Evolutionary conservation across 2,329 filamentous ascomycete species (phyloP).

Genomic region (Colletotrichum sp.): DNA sequence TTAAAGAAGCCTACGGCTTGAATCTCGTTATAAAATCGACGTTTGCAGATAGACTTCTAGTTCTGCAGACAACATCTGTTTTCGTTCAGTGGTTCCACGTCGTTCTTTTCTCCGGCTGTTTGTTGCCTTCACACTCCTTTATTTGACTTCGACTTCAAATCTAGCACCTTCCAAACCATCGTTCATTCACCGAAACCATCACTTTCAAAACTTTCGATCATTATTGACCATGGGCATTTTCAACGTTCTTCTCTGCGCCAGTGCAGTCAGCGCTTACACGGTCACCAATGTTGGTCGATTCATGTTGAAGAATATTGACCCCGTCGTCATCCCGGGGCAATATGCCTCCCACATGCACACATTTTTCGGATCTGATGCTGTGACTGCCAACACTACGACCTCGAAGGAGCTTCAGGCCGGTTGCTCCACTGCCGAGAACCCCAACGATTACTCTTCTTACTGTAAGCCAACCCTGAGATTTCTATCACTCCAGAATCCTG

Average conservation of each 20-base stretch:
- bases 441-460: slow-evolving; percentile 51
- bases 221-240: neutral
- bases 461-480: no score
- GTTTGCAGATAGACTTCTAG: neutral
- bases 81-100: neutral
- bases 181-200: neutral
- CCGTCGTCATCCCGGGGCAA: slow-evolving; percentile 32
- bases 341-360: slow-evolving; percentile 37
- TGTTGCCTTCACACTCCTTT: neutral
- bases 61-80: neutral
- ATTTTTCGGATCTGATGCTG: slow-evolving; percentile 37
- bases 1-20: neutral
- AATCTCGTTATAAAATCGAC: neutral
- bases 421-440: slow-evolving; percentile 48
- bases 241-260: neutral
- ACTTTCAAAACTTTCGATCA: accelerated
- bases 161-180: neutral
- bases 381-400: slow-evolving; percentile 32
- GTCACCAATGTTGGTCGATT: slow-evolving; percentile 27
- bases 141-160: neutral
- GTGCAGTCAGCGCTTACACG: slow-evolving; percentile 1
- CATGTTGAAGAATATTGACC: slow-evolving; percentile 38
- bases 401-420: slow-evolving; percentile 39
- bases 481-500: no score
- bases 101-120: neutral